phyloP scores from a whole-genome alignment of 2,329 filamentous ascomycete genomes.

The Coniochaeta sp. region DNA sequence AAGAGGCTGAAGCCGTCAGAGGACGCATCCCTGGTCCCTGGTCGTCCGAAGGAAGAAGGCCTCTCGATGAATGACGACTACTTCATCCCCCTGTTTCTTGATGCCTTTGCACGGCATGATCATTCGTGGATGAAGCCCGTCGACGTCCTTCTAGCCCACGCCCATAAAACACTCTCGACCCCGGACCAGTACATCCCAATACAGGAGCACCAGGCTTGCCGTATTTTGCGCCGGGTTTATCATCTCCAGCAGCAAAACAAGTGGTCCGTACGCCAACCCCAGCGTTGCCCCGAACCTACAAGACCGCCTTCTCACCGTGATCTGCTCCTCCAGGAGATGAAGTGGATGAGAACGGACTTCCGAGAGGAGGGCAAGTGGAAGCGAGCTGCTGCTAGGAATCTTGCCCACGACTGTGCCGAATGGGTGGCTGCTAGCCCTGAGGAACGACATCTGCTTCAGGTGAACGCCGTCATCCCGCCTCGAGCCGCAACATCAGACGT shows the following conservation, averaged over 20 bases:
- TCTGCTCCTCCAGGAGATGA: conserved; percentile 81
- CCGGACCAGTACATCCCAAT: conserved; percentile 76
- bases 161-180: conserved; percentile 86
- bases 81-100: conserved; percentile 55
- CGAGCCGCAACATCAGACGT: conserved; percentile 13
- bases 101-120: conserved; percentile 46
- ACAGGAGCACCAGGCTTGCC: conserved; percentile 80
- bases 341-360: conserved; percentile 98
- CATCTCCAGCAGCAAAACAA: conserved; percentile 84
- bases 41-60: conserved; percentile 25
- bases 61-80: conserved; percentile 52
- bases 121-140: conserved; percentile 53
- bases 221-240: conserved; percentile 80
- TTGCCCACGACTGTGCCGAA: conserved; percentile 77
- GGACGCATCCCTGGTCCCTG: conserved; percentile 35
- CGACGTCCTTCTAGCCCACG: conserved; percentile 69
- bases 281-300: conserved; percentile 73
- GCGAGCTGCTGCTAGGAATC: conserved; percentile 66
- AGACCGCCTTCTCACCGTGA: conserved; percentile 78
- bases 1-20: conserved; percentile 29
- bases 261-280: conserved; percentile 87
- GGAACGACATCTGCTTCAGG: conserved; percentile 60
- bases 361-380: conserved; percentile 94
- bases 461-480: conserved; percentile 48
- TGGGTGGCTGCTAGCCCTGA: conserved; percentile 64